phyloP scores from a whole-genome alignment of 2,329 filamentous ascomycete species.

The Sclerotiophoma versabilis region DNA sequence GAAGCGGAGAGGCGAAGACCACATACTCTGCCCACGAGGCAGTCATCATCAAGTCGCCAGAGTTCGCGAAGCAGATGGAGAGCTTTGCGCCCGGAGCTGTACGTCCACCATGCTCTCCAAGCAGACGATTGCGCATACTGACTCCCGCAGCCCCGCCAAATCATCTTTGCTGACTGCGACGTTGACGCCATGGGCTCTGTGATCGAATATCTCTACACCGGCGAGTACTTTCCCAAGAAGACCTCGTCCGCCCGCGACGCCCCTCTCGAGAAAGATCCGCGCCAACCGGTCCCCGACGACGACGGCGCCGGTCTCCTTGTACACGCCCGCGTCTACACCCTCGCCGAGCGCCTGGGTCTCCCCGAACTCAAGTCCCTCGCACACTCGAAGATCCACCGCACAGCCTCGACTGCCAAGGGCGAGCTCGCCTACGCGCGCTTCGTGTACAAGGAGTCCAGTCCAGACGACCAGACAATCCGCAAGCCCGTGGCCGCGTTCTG shows the following conservation, averaged over 20 bases:
- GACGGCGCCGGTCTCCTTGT: conserved; percentile 84
- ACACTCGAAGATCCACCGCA: conserved; percentile 89
- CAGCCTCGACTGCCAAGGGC: conserved; percentile 84
- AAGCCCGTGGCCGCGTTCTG: conserved; percentile 89
- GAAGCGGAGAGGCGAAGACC: conserved; percentile 63
- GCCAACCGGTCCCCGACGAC: conserved; percentile 72
- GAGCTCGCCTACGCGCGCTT: conserved; percentile 93
- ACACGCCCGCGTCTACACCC: conserved; percentile 87
- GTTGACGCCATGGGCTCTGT: conserved; percentile 79
- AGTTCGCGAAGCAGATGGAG: conserved; percentile 70
- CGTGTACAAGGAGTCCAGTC: conserved; percentile 78
- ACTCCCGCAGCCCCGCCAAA: conserved; percentile 63
- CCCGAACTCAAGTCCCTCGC: conserved; percentile 75
- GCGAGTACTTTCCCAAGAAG: conserved; percentile 79
- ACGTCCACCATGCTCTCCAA: conserved; percentile 41
- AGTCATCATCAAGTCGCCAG: conserved; percentile 76
- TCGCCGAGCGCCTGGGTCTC: conserved; percentile 78
- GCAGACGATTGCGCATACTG: background rate
- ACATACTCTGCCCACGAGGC: conserved; percentile 81
- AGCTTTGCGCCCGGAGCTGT: conserved; percentile 69
- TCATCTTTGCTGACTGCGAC: conserved; percentile 72
- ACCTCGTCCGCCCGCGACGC: conserved; percentile 68
- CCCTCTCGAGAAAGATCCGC: conserved; percentile 72
- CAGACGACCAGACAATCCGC: conserved; percentile 75
- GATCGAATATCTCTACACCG: conserved; percentile 83